A percentile compares a stretch with the other conserved stretches of the same genome.
Evolutionary conservation across 1,284 basidiomycete genomes (phyloP).

Genomic region (Singerocomus inundabilis): DNA sequence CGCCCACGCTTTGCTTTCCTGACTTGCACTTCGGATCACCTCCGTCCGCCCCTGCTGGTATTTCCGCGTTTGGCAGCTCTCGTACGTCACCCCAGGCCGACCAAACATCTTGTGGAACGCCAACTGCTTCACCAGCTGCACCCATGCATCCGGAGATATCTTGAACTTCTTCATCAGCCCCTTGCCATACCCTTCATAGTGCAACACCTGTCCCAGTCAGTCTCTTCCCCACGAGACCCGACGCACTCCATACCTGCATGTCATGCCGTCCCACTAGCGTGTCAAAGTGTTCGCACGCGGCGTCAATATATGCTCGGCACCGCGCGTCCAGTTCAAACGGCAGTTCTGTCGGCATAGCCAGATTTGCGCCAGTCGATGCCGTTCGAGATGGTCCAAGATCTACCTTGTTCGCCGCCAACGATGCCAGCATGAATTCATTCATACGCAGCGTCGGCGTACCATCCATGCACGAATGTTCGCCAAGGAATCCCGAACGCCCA

Average conservation of each 20-base stretch:
- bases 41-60: constrained; percentile 92
- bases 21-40: constrained; percentile 85
- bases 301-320: constrained; percentile 53
- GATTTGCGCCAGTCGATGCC: constrained; percentile 41
- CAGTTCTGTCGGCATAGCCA: constrained; percentile 67
- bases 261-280: constrained; percentile 79
- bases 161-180: constrained; percentile 86
- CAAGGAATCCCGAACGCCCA: constrained; percentile 90
- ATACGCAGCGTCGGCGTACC: constrained; percentile 93
- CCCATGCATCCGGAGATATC: constrained; percentile 92
- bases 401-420: constrained; percentile 76
- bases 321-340: constrained; percentile 68
- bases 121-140: constrained; percentile 93
- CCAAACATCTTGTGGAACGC: constrained; percentile 88
- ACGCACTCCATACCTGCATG: too few species aligned
- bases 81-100: constrained; percentile 86
- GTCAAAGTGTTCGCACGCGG: constrained; percentile 70
- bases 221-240: too few species aligned
- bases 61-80: constrained; percentile 93
- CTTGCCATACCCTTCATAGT: constrained; percentile 94
- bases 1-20: constrained; percentile 83
- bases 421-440: constrained; percentile 91
- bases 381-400: constrained; percentile 58
- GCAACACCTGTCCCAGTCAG: constrained; percentile 55
- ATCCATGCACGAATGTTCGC: constrained; percentile 93